These are phyloP conservation scores for Rhizopogon vesiculosus DNA, from an alignment of 768 basidiomycete genomes.

Conservation along the genomic window DNA sequence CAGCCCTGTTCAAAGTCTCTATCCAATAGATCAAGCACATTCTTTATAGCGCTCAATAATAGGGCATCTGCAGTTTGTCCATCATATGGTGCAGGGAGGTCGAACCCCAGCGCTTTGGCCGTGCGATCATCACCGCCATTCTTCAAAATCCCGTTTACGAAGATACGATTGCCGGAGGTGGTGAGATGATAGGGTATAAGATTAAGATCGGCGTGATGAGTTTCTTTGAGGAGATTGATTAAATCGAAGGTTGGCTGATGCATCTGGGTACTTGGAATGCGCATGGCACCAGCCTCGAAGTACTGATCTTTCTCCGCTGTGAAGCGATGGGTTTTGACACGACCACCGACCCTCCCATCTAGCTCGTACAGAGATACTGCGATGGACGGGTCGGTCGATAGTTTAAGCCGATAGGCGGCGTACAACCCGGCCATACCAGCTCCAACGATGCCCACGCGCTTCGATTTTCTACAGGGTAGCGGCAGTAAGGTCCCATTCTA, in stretches of 20 bases:
- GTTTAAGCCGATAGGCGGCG: conserved; percentile 1
- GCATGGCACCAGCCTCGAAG: conserved; percentile 15
- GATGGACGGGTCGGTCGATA: neutral
- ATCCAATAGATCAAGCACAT: neutral
- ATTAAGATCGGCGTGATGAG: neutral
- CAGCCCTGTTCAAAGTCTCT: conserved; percentile 1
- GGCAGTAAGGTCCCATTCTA: neutral
- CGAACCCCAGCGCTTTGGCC: neutral
- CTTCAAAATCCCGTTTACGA: conserved; percentile 1
- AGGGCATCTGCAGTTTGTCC: neutral
- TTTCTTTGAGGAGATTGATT: conserved; percentile 3
- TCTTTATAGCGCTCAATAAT: neutral
- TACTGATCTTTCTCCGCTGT: conserved; percentile 11
- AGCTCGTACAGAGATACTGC: neutral
- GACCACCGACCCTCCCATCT: conserved; percentile 9
- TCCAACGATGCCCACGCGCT: conserved; percentile 1
- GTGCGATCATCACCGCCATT: neutral
- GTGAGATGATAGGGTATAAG: conserved; percentile 3
- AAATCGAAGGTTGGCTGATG: conserved; percentile 2
- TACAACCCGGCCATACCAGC: conserved; percentile 2
- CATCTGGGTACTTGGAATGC: conserved; percentile 9
- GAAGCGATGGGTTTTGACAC: conserved; percentile 10
- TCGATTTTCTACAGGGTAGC: neutral
- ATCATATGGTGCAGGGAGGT: neutral
- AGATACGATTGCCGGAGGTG: neutral